Evolutionary conservation across 805 yeast species (phyloP), one percentile per base, ranked within the genome.

Genomic region (Candida hungchunana): DNA sequence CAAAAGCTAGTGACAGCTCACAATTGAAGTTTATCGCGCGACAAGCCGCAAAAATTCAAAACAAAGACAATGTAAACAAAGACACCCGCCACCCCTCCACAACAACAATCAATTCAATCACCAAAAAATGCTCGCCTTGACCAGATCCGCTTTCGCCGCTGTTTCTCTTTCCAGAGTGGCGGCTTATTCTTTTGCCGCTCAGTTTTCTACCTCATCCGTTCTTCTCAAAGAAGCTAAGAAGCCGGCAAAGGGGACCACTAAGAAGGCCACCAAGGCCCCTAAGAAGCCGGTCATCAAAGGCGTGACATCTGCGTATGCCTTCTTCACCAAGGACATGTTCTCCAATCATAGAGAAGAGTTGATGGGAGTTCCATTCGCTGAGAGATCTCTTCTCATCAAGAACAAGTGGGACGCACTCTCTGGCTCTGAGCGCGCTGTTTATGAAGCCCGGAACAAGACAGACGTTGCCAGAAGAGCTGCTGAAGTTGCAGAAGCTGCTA

Each of bases 401-500:
- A 20, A 12, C 2, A 32, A 34, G 12, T 52, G 55, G 55, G 32
- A 36, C 5, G 10, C 16, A 5, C 26, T 50, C 21, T 12, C 47
- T 3, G 36, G 23, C 6, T 23, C 34, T 16, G 50, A 45, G 26
- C 31, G 36, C 31, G 31, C 40, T 8, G 44, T 42, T 16, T 48
- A 26, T 20, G 29, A 17, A 6, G 25, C 30, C 1, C n/a, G 31
- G 20, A 39, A 42, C 25, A 43, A 39, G 15, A 26, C 33, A 15
- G 56, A 51, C 18, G 26, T 35, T 13, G 23, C 30, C 26, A 42
- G 52, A 28, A 45, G 30, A 18, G 26, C 24, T 6, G 19, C 32
- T 18, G 53, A 50, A 18, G 40, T 42, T 33, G 45, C 37, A 3
- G 34, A 31, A 9, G 46, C 39, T 13, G 37, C 32, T n/a, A 33